These are phyloP conservation scores for Lolium rigidum DNA, from an alignment of 176 grass and related monocot species.

Conservation along the genomic window DNA sequence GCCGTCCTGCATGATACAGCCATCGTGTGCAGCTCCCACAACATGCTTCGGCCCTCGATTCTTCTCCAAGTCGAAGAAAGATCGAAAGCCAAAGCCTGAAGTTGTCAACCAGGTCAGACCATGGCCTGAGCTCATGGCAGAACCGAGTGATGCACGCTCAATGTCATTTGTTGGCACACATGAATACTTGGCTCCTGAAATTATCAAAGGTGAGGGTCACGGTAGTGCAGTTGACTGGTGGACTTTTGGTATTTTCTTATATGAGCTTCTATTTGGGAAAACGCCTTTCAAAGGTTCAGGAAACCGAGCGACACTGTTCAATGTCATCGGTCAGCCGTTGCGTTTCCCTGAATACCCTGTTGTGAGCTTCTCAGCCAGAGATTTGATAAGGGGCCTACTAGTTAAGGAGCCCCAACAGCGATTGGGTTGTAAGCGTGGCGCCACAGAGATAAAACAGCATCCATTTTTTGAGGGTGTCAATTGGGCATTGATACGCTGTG, in stretches of 20 bases:
- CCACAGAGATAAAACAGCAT: conserved; percentile 93
- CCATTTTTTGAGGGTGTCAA: conserved; percentile 91
- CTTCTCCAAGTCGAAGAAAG: conserved; percentile 86
- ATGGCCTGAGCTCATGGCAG: conserved; percentile 85
- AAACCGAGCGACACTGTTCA: conserved; percentile 81
- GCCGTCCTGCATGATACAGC: conserved; percentile 72
- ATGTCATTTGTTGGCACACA: conserved; percentile 95
- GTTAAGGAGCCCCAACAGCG: conserved; percentile 84
- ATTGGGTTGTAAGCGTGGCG: conserved; percentile 76
- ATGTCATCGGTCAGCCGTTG: conserved; percentile 79
- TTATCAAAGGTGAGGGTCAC: conserved; percentile 93
- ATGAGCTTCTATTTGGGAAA: conserved; percentile 93
- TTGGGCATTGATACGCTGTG: conserved; percentile 91
- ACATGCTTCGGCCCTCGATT: conserved; percentile 83
- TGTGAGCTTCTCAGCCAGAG: conserved; percentile 75
- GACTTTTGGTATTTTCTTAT: conserved; percentile 91
- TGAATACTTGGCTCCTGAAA: conserved; percentile 93
- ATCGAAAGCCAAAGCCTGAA: conserved; percentile 73
- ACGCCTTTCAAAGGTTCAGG: conserved; percentile 91
- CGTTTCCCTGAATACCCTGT: conserved; percentile 75
- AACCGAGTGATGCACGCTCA: conserved; percentile 83
- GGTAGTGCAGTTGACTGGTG: conserved; percentile 98
- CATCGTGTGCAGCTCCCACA: conserved; percentile 65
- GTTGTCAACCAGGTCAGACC: conserved; percentile 82
- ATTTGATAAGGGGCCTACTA: conserved; percentile 79